Evolutionary conservation across 225 moss, liverwort and hornwort genomes (phyloP).

Genomic region (Sphagnum contortum): DNA sequence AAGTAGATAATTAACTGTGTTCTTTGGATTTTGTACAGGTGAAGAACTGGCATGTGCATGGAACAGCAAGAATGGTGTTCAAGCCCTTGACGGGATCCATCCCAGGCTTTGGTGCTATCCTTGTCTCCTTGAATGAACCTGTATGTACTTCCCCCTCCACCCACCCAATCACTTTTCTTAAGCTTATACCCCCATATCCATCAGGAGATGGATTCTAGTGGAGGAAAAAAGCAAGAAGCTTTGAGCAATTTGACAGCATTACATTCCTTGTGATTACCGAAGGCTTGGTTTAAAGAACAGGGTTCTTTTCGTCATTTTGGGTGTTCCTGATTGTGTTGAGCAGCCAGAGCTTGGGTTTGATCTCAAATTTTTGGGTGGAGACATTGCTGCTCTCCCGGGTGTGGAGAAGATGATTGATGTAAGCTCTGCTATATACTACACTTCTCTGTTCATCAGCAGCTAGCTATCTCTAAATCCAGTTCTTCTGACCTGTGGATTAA

Average conservation of each 20-base stretch:
- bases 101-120: slow-evolving; percentile 83
- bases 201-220: background rate
- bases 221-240: too few relatives aligned
- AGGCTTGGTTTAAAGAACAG: too few relatives aligned
- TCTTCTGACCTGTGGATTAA: too few relatives aligned
- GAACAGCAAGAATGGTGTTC: slow-evolving; percentile 66
- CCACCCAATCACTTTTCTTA: background rate
- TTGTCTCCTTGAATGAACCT: slow-evolving; percentile 60
- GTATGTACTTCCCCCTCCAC: slow-evolving; percentile 32
- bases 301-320: too few relatives aligned
- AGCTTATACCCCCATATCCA: background rate
- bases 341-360: slow-evolving; percentile 88
- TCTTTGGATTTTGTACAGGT: slow-evolving; percentile 31
- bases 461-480: too few relatives aligned
- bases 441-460: too few relatives aligned
- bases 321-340: slow-evolving; percentile 4
- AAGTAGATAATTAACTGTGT: too few relatives aligned
- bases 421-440: slow-evolving; percentile 8
- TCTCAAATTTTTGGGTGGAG: slow-evolving; percentile 72
- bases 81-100: slow-evolving; percentile 69
- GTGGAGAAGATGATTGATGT: slow-evolving; percentile 91
- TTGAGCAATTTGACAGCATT: too few relatives aligned
- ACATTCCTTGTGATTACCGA: too few relatives aligned
- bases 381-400: slow-evolving; percentile 57
- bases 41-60: slow-evolving; percentile 53